Evolutionary conservation across 306 rosid genomes (phyloP).

Genomic region (Pueraria montana): DNA sequence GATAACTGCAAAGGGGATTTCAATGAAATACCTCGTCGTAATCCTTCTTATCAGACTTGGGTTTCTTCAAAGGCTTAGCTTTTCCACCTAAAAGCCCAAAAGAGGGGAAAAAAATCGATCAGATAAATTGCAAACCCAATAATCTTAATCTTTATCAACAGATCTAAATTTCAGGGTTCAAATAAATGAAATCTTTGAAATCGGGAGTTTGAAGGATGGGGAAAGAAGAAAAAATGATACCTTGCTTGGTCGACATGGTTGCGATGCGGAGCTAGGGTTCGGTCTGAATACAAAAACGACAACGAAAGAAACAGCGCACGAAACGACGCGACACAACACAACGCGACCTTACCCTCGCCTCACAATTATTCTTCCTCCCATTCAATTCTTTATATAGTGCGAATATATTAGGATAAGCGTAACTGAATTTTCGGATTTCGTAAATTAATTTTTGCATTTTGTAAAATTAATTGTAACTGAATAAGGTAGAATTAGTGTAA

Average conservation of each 20-base stretch:
- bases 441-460: not conserved
- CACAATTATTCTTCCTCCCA: not conserved
- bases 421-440: not conserved
- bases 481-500: not conserved
- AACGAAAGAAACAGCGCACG: constrained; percentile 10
- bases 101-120: not conserved
- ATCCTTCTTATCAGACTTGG: constrained; percentile 87
- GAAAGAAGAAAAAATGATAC: constrained; percentile 46
- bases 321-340: not conserved
- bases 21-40: constrained; percentile 77
- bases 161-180: constrained; percentile 16
- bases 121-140: not conserved
- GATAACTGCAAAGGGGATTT: not conserved
- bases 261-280: constrained; percentile 52
- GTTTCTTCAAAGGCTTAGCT: constrained; percentile 97
- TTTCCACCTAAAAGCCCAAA: constrained; percentile 73
- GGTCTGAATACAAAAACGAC: constrained; percentile 49
- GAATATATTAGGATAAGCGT: not conserved
- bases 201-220: not conserved
- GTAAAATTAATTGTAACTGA: not conserved
- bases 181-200: constrained; percentile 26
- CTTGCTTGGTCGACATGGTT: constrained; percentile 95
- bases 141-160: not conserved
- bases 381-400: not conserved
- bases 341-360: constrained; percentile 49